Base-by-base conservation (phyloP, 78 protist genomes). In the Dictyostelium capitatum region DNA sequence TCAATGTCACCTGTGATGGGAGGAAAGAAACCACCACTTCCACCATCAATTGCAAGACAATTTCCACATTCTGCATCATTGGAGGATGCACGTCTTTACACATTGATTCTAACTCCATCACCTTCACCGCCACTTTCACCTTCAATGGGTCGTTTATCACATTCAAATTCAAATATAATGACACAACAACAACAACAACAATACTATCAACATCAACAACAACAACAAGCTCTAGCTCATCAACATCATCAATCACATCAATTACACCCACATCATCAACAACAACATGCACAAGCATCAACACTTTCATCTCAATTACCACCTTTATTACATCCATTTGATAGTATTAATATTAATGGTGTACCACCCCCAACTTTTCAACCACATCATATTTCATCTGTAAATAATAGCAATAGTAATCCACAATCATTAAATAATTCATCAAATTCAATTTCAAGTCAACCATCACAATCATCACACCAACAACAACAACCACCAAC, bases 41-140 rank as follows among this genome's bases (percentile, higher is more conserved):
- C 56, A 47, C 79, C 79, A 73, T 1, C 32, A 4, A 41, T n/a
- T 9, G n/a, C 57, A 2, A 73, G 23, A 23, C 54, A 75, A 83
- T 83, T 83, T 32, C 91, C 91, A 23, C 93, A 87, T 51, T 87
- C 93, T 12, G 93, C 84, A n/a, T 87, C 93, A 32, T 72, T 87
- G 19, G 93, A 87, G 9, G 93, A 87, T 77, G 84, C 93, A 14
- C 23, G 93, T 47, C 28, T 87, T 15, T 78, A 77, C 53, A 87
- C 93, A 64, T 70, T 77, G 0, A 74, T 74, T 32, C 54, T 78
- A 9, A 74, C 83, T 19, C 93, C 93, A 59, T 37, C 78, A 14
- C 54, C 93, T 50, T 78, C 93, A 77, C 93, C 93, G 50, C 91
- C 91, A 73, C 48, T 73, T 10, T 83, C 91, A 20, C 91, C 91